Evolutionary conservation across 2,329 filamentous ascomycete genomes (phyloP), one percentile per base, ranked within the genome.

Genomic region (Pseudocercospora cruenta): DNA sequence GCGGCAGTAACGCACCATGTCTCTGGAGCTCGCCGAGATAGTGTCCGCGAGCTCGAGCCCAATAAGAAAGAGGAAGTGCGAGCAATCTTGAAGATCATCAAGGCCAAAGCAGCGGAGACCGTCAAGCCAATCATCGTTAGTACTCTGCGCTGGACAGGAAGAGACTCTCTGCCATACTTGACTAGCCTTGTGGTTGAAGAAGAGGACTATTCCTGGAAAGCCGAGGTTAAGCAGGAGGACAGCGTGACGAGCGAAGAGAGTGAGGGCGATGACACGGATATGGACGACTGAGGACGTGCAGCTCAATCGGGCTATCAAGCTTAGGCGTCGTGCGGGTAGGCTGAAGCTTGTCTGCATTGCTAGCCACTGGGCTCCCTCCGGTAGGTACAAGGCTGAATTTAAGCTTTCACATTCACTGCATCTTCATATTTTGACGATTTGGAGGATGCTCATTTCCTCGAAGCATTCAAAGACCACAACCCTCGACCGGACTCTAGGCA

Each of bases 81-180:
- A 12, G 33, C 39, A 8, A 36, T 6, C 36, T 33, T 67, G 26
- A 63, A 64, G 55, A 10, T n/a, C 19, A 28, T 66, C 26, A 66
- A 66, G 21, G 26, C n/a, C 10, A 39, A 36, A 19, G 60, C 51
- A 3, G 39, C 47, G 22, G 19, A 24, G 10, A 28, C 63, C 22
- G 60, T 66, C 1, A 24, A 55, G 26, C 55, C 55, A 3, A 28
- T 63, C 12, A 26, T 60, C 0, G 39, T 26, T 14, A 58, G 60
- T 21, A 33, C 12, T 21, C n/a, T 63, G 7, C 21, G 45, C 8
- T 63, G 39, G 28, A 43, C 58, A 16, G 58, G 33, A 3, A 60
- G 22, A n/a, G 43, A 39, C 22, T 31, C 58, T 8, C 39, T 62
- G n/a, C 26, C 59, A 16, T 60, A 63, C 49, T 49, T 66, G 33